Percentiles rank a stretch among this genome's conserved stretches.
Conservation (phyloP, 2,329 filamentous ascomycete genomes). For the Dothidotthia symphoricarpi region DNA sequence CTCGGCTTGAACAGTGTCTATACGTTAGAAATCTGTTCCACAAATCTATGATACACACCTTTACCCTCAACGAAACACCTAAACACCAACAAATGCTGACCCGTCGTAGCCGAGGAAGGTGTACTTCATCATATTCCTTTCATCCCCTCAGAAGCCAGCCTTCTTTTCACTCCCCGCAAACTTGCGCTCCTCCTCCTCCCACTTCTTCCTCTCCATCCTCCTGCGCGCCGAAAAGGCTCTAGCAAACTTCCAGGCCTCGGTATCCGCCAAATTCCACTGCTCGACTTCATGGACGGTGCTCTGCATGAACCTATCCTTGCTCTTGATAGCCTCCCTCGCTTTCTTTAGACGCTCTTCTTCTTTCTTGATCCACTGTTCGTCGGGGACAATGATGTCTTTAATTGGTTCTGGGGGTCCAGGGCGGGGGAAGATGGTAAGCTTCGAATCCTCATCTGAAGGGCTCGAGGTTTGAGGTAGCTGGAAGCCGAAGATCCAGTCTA, state of each 20-base stretch:
- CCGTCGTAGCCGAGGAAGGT: too few relatives aligned
- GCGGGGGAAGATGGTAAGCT: constrained; percentile 47
- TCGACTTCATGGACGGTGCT: constrained; percentile 46
- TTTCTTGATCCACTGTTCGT: constrained; percentile 53
- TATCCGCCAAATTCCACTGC: constrained; percentile 63
- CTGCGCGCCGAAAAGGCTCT: constrained; percentile 65
- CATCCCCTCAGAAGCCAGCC: constrained; percentile 47
- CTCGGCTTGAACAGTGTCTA: too few relatives aligned
- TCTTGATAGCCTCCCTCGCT: constrained; percentile 46
- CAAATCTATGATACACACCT: too few relatives aligned
- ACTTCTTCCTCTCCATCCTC: constrained; percentile 62
- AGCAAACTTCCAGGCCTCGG: constrained; percentile 74
- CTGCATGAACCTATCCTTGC: constrained; percentile 29
- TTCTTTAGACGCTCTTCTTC: constrained; percentile 59
- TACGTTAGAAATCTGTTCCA: too few relatives aligned
- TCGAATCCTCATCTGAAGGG: constrained; percentile 55
- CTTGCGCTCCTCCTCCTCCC: constrained; percentile 68
- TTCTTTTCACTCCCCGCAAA: constrained; percentile 61
- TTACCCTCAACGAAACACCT: too few relatives aligned
- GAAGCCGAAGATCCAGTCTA: constrained; percentile 92
- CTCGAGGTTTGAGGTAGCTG: constrained; percentile 62
- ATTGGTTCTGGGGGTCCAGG: constrained; percentile 49
- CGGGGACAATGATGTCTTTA: constrained; percentile 52
- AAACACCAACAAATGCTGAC: too few relatives aligned
- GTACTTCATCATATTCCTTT: constrained; percentile 1